These are phyloP conservation scores for Teunomyces cretensis DNA, from an alignment of 805 yeast genomes.

Conservation along the genomic window DNA sequence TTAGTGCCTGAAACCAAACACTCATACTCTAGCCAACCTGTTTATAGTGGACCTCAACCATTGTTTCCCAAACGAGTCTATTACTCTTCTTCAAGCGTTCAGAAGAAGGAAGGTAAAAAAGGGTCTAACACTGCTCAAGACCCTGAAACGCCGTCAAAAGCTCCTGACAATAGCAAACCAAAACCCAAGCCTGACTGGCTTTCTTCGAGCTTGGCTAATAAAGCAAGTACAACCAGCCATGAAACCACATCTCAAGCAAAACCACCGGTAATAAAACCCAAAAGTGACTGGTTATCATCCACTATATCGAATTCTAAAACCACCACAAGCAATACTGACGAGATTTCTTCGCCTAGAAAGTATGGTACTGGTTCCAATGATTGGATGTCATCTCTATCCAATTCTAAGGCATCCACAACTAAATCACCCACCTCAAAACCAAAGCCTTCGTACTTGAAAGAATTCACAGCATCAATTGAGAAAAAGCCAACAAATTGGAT, in stretches of 20 bases:
- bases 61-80: constrained; percentile 13
- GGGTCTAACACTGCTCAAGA: constrained; percentile 4
- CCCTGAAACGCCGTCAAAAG: constrained; percentile 9
- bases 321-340: neutral
- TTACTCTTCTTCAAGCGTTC: constrained; percentile 10
- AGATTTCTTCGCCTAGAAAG: neutral
- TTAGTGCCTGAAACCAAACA: neutral
- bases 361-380: constrained; percentile 5
- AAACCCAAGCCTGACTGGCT: constrained; percentile 15
- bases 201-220: constrained; percentile 12
- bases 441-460: neutral
- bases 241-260: constrained; percentile 8
- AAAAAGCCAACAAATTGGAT: constrained; percentile 14
- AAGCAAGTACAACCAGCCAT: neutral
- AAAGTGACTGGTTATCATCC: constrained; percentile 15
- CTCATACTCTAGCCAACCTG: neutral
- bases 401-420: constrained; percentile 8
- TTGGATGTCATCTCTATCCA: constrained; percentile 14
- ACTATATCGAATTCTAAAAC: constrained; percentile 10
- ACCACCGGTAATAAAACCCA: constrained; percentile 5
- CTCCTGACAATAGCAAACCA: neutral
- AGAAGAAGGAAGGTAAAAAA: constrained; percentile 4
- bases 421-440: constrained; percentile 4
- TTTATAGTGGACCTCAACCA: constrained; percentile 10
- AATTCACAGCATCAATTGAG: neutral